A percentile compares a stretch with the other conserved stretches of the same genome.
phyloP scores from a whole-genome alignment of 192 early-diverging fungal species.

The Gorgonomyces haynaldii region DNA sequence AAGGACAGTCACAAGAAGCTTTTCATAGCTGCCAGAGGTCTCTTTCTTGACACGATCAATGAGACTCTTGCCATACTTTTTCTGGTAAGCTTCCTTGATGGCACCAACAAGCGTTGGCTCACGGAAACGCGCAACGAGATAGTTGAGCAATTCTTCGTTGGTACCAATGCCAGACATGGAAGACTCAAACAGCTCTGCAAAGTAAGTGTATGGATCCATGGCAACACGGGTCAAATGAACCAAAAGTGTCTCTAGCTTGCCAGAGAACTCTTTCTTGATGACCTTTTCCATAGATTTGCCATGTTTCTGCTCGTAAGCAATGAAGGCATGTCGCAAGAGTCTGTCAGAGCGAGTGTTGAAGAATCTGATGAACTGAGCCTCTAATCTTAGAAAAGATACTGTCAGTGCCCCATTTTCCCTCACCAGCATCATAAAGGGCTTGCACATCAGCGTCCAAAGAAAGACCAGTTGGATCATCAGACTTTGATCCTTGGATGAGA shows the following conservation, averaged over 20 bases:
- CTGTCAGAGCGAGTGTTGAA: constrained; percentile 12
- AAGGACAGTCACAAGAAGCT: constrained; percentile 14
- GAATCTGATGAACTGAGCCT: constrained; percentile 25
- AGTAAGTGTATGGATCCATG: constrained; percentile 15
- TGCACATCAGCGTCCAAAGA: constrained; percentile 27
- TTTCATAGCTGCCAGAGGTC: constrained; percentile 26
- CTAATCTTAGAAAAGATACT: too few species aligned
- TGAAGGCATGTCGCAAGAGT: constrained; percentile 29
- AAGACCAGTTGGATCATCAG: constrained; percentile 11
- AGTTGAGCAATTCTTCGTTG: constrained; percentile 30
- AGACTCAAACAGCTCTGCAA: constrained; percentile 30
- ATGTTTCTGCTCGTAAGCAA: constrained; percentile 24
- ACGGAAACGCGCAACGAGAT: constrained; percentile 23
- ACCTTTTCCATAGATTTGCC: constrained; percentile 21
- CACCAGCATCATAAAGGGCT: constrained; percentile 33
- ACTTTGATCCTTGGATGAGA: constrained; percentile 13
- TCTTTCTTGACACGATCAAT: constrained; percentile 19
- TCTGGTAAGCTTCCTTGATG: constrained; percentile 23
- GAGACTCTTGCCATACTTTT: constrained; percentile 22
- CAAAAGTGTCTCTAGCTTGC: constrained; percentile 23
- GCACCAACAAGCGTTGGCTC: constrained; percentile 16
- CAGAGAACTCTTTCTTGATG: constrained; percentile 35
- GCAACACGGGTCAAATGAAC: neutral
- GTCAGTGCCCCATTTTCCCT: constrained; percentile 29
- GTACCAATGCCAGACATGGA: constrained; percentile 38